Evolutionary conservation across 73 alveolate species (phyloP).

Genomic region (Paramecium sonneborni): DNA sequence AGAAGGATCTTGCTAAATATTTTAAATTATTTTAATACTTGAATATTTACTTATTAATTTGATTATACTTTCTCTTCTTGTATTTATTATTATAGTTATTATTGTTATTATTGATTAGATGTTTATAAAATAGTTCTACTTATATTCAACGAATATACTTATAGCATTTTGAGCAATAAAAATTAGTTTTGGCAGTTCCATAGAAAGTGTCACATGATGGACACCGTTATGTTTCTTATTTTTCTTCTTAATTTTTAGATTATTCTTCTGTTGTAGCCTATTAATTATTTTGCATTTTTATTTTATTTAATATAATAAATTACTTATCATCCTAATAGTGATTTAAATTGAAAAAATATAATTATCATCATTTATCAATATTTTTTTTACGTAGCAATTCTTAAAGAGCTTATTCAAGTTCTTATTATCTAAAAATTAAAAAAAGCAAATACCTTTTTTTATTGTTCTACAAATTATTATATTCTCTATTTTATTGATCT

Average conservation of each 20-base stretch:
- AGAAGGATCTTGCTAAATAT: slow-evolving; percentile 55
- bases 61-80: not conserved
- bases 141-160: not conserved
- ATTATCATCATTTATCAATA: not conserved
- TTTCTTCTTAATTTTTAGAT: slow-evolving; percentile 12
- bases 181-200: slow-evolving; percentile 13
- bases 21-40: slow-evolving; percentile 4
- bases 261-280: slow-evolving; percentile 14
- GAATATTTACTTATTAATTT: not conserved
- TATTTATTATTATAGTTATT: not conserved
- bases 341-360: not conserved
- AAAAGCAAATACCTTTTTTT: not conserved
- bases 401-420: not conserved
- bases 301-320: not conserved
- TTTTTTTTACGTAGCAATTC: not conserved
- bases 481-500: too few species aligned
- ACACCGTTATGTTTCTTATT: slow-evolving; percentile 6
- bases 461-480: not conserved
- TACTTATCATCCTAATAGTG: not conserved
- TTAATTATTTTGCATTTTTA: slow-evolving; percentile 5
- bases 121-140: not conserved
- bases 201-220: not conserved
- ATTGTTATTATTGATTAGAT: not conserved
- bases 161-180: slow-evolving; percentile 20
- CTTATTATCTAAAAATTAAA: not conserved